These are phyloP conservation scores for Saturnispora hagleri DNA, from an alignment of 805 yeast species.

Conservation along the genomic window DNA sequence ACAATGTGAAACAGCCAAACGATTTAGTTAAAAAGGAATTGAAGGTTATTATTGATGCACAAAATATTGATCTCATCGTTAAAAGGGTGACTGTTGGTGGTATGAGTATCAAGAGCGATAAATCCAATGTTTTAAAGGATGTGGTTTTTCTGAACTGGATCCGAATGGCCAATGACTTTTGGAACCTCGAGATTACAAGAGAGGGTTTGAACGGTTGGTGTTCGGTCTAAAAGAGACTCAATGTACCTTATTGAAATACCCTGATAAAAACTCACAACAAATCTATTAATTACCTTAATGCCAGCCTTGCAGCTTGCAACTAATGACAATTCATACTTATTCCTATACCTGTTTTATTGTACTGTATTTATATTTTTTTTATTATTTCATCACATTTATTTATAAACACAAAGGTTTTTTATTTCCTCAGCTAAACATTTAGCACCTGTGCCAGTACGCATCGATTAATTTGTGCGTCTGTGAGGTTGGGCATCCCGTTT, in stretches of 20 bases:
- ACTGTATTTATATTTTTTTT: neutral
- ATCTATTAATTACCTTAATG: neutral
- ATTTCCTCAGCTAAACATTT: neutral
- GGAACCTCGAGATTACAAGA: slow-evolving; percentile 12
- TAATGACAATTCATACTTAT: neutral
- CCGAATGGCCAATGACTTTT: slow-evolving; percentile 13
- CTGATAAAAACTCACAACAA: neutral
- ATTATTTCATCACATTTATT: neutral
- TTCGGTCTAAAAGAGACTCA: slow-evolving; percentile 1
- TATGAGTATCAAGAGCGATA: slow-evolving; percentile 2
- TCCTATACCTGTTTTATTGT: neutral
- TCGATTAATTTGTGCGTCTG: too few relatives aligned
- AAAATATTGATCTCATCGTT: slow-evolving; percentile 5
- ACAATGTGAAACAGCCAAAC: slow-evolving; percentile 15
- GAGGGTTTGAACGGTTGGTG: slow-evolving; percentile 26
- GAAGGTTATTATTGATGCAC: slow-evolving; percentile 9
- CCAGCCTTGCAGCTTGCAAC: neutral
- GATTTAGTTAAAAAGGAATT: slow-evolving; percentile 11
- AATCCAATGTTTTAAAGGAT: neutral
- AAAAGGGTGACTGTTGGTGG: slow-evolving; percentile 13
- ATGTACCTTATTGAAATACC: neutral
- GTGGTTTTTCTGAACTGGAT: slow-evolving; percentile 21
- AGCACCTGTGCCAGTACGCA: neutral
- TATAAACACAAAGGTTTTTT: neutral
- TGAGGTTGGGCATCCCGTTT: too few relatives aligned